Percentiles rank a stretch among this genome's conserved stretches.
phyloP scores from a whole-genome alignment of 805 yeast species.

The Tetrapisispora arboricola region DNA sequence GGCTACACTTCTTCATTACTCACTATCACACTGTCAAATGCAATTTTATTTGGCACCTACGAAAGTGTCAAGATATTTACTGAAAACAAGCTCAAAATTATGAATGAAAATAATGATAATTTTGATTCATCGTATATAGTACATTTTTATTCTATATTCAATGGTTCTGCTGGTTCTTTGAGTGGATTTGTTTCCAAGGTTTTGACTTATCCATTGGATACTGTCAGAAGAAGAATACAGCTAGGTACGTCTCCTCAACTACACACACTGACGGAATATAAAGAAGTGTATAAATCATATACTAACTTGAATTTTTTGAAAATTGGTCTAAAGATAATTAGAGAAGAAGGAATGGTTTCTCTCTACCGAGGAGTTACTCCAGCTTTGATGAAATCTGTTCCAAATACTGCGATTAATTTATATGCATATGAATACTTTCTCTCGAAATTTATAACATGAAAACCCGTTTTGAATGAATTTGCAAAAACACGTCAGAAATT shows the following conservation, averaged over 20 bases:
- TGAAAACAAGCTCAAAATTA: slow-evolving; percentile 19
- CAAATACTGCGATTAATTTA: slow-evolving; percentile 54
- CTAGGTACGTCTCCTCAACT: slow-evolving; percentile 21
- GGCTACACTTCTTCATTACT: slow-evolving; percentile 43
- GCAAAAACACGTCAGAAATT: too few species aligned
- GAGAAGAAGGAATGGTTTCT: slow-evolving; percentile 50
- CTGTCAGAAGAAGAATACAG: slow-evolving; percentile 69
- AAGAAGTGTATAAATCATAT: slow-evolving; percentile 9
- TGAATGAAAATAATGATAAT: background rate
- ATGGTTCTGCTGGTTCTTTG: slow-evolving; percentile 51
- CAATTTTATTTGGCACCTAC: slow-evolving; percentile 64
- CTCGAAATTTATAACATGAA: background rate
- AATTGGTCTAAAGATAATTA: slow-evolving; percentile 32
- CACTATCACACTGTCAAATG: slow-evolving; percentile 62
- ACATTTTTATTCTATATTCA: slow-evolving; percentile 26
- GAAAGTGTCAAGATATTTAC: slow-evolving; percentile 33
- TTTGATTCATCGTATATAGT: background rate
- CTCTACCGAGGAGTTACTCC: slow-evolving; percentile 63
- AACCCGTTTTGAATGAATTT: too few species aligned
- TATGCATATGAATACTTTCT: slow-evolving; percentile 41
- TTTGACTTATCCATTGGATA: slow-evolving; percentile 75
- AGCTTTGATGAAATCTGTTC: slow-evolving; percentile 66
- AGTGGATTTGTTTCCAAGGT: slow-evolving; percentile 75
- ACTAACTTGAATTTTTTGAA: slow-evolving; percentile 16
- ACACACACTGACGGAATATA: slow-evolving; percentile 12